A percentile compares a stretch with the other conserved stretches of the same genome.
Conservation (phyloP, 371 early-diverging fungal genomes). For the Massospora cicadina region DNA sequence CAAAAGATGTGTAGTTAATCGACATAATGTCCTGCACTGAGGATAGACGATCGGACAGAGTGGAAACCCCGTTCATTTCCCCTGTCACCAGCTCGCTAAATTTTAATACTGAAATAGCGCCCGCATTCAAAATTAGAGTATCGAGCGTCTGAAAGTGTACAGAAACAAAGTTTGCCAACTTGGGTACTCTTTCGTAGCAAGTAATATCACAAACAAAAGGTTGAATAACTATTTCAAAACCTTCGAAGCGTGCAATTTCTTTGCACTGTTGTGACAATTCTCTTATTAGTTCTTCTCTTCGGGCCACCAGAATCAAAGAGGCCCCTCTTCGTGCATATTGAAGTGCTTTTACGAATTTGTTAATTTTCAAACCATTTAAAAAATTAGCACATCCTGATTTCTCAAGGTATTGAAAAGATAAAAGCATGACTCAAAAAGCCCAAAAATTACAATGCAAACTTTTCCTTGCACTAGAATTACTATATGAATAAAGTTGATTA, state of each 20-base stretch:
- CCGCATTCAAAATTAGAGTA: slow-evolving; percentile 48
- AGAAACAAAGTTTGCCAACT: slow-evolving; percentile 14
- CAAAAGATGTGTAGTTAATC: slow-evolving; percentile 46
- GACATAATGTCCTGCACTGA: slow-evolving; percentile 17
- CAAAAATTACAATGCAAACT: neutral
- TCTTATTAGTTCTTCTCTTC: slow-evolving; percentile 32
- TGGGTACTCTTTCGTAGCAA: slow-evolving; percentile 12
- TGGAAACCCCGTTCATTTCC: neutral
- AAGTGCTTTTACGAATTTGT: slow-evolving; percentile 21
- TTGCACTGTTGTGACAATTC: slow-evolving; percentile 28
- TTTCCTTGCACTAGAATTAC: neutral
- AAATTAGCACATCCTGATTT: neutral
- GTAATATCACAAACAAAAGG: slow-evolving; percentile 2
- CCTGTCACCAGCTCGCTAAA: slow-evolving; percentile 28
- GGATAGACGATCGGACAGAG: slow-evolving; percentile 12
- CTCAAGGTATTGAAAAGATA: neutral
- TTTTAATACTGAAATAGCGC: slow-evolving; percentile 39
- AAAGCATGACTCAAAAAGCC: neutral
- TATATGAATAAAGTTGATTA: neutral
- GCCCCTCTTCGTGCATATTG: slow-evolving; percentile 54
- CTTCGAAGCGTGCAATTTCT: slow-evolving; percentile 11
- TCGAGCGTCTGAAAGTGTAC: slow-evolving; percentile 25
- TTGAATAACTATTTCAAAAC: neutral
- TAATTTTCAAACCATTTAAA: neutral
- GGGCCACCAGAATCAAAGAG: slow-evolving; percentile 42